Conservation (phyloP, 306 rosid genomes). For the Castanea sativa region DNA sequence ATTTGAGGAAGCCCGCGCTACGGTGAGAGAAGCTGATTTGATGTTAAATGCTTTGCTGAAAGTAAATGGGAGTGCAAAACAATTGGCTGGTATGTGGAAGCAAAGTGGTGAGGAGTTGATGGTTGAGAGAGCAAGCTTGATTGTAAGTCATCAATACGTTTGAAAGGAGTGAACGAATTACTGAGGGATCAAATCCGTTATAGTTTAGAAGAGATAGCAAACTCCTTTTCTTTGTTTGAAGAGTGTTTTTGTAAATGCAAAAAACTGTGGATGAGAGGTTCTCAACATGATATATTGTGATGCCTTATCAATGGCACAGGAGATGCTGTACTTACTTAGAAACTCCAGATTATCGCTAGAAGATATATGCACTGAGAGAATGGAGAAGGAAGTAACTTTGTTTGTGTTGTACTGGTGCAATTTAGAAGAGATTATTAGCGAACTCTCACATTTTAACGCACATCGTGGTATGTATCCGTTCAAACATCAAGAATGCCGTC, state of each 20-base stretch:
- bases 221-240: conserved; percentile 54
- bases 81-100: conserved; percentile 37
- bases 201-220: conserved; percentile 56
- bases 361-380: conserved; percentile 44
- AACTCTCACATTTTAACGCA: conserved; percentile 23
- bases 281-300: conserved; percentile 45
- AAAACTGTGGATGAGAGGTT: conserved; percentile 55
- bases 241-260: conserved; percentile 59
- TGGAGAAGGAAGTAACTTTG: conserved; percentile 46
- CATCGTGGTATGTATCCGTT: conserved; percentile 22
- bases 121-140: conserved; percentile 57
- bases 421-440: conserved; percentile 31
- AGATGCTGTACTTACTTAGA: conserved; percentile 39
- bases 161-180: conserved; percentile 54
- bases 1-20: conserved; percentile 69
- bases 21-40: conserved; percentile 77
- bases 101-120: conserved; percentile 51
- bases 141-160: conserved; percentile 40
- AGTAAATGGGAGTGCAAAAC: conserved; percentile 75
- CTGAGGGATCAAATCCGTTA: conserved; percentile 46
- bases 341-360: conserved; percentile 54
- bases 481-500: conserved; percentile 26
- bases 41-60: conserved; percentile 71
- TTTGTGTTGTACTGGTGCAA: conserved; percentile 50
- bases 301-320: conserved; percentile 39